phyloP scores from a whole-genome alignment of 2,329 filamentous ascomycete species.

The Tolypocladium inflatum region DNA sequence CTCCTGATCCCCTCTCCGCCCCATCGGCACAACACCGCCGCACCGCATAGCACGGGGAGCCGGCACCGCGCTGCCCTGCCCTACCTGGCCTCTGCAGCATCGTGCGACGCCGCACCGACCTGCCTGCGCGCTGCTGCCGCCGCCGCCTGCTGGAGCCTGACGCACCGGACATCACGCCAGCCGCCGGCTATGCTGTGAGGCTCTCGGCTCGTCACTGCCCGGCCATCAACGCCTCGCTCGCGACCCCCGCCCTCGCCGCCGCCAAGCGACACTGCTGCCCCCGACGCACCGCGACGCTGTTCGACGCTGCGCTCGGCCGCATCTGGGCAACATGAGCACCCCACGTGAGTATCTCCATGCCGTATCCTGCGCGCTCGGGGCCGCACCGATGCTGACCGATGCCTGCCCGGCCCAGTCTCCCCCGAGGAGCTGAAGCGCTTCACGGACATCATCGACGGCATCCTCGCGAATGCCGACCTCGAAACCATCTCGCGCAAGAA shows the following conservation, averaged over 20 bases:
- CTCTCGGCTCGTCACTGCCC: not conserved
- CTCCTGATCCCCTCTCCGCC: not conserved
- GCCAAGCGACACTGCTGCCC: not conserved
- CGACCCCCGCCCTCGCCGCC: not conserved
- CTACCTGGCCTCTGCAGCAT: not conserved
- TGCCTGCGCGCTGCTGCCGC: not conserved
- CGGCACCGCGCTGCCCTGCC: not conserved
- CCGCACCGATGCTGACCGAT: not conserved
- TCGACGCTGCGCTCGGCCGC: not conserved
- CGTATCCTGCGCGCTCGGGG: not conserved
- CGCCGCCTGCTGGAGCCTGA: constrained; percentile 1
- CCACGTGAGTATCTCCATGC: constrained; percentile 1
- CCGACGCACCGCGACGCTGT: not conserved
- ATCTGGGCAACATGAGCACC: constrained; percentile 2
- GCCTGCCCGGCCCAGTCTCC: constrained; percentile 29
- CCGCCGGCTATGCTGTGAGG: constrained; percentile 7
- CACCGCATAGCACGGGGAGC: not conserved
- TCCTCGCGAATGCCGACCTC: constrained; percentile 48
- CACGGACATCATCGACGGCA: constrained; percentile 50
- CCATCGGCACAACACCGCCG: not conserved
- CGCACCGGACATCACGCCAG: not conserved
- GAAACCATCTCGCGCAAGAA: constrained; percentile 56
- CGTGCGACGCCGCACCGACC: not conserved
- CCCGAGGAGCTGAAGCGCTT: constrained; percentile 41
- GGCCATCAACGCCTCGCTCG: not conserved